These are phyloP conservation scores for Pythium phragmiticola DNA, from an alignment of 352 stramenopile species.

Conservation along the genomic window DNA sequence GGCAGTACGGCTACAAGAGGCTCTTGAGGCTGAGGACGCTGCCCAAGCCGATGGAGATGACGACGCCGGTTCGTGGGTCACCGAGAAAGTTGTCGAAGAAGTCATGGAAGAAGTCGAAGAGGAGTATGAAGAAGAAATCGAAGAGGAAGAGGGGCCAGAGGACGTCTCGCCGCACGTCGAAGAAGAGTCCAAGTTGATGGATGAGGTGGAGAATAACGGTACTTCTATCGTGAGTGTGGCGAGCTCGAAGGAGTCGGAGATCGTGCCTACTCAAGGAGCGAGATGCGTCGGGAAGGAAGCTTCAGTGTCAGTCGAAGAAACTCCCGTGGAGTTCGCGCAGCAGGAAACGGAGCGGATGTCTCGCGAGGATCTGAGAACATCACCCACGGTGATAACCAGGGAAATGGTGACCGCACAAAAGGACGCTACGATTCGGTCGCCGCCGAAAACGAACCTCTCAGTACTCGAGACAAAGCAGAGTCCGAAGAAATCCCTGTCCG, in stretches of 20 bases:
- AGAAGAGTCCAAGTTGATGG: not conserved
- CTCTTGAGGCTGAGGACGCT: conserved; percentile 40
- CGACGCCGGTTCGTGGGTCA: conserved; percentile 27
- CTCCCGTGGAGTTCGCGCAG: not conserved
- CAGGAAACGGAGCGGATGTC: conserved; percentile 11
- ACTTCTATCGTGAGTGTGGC: not conserved
- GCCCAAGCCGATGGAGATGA: conserved; percentile 35
- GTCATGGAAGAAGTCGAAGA: conserved; percentile 35
- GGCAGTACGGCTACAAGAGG: conserved; percentile 44
- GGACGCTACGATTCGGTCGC: not conserved
- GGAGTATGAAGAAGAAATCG: conserved; percentile 32
- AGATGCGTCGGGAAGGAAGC: not conserved
- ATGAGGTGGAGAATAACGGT: not conserved
- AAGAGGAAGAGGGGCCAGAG: conserved; percentile 10
- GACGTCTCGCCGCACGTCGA: not conserved
- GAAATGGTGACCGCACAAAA: not conserved
- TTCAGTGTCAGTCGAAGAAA: not conserved
- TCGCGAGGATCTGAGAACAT: conserved; percentile 8
- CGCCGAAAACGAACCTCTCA: not conserved
- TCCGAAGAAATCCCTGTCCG: conserved; percentile 25
- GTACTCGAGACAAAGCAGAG: not conserved
- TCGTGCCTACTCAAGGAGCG: not conserved
- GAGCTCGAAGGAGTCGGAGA: not conserved
- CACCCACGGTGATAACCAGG: not conserved
- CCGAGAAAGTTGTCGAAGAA: conserved; percentile 32